A percentile compares a stretch with the other conserved stretches of the same genome.
These are phyloP conservation scores for Mycena amicta DNA, from an alignment of 768 basidiomycete genomes.

Conservation along the genomic window DNA sequence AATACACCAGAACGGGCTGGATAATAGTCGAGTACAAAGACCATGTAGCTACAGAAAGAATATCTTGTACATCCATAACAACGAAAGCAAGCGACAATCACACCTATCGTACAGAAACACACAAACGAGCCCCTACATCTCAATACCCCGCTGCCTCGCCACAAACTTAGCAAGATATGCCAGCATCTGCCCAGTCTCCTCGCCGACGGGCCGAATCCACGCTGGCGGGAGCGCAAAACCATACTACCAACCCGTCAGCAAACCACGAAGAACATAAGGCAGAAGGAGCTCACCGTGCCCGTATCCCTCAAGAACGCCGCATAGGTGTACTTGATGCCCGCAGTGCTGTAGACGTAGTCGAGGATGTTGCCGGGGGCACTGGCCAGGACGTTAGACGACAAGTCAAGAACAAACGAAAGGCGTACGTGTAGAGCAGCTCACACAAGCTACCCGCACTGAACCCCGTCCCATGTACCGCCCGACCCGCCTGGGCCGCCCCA, in stretches of 20 bases:
- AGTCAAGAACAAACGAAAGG: background rate
- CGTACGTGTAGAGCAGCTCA: slow-evolving; percentile 44
- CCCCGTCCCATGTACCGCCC: slow-evolving; percentile 52
- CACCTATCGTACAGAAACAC: background rate
- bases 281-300: slow-evolving; percentile 54
- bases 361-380: slow-evolving; percentile 65
- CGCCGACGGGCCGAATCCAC: slow-evolving; percentile 78
- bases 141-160: slow-evolving; percentile 32
- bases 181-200: slow-evolving; percentile 71
- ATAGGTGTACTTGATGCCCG: slow-evolving; percentile 63
- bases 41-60: too few species aligned
- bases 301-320: slow-evolving; percentile 69
- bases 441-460: slow-evolving; percentile 57
- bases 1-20: too few species aligned
- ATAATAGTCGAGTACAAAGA: too few species aligned
- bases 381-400: slow-evolving; percentile 6
- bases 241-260: slow-evolving; percentile 47
- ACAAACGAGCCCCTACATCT: slow-evolving; percentile 19
- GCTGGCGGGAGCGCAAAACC: slow-evolving; percentile 74
- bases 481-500: slow-evolving; percentile 63
- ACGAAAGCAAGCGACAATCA: too few species aligned
- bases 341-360: slow-evolving; percentile 63
- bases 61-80: too few species aligned
- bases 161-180: slow-evolving; percentile 73
- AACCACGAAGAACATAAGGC: background rate